phyloP scores from a whole-genome alignment of 2,329 filamentous ascomycete genomes.

The Talaromyces sp. region DNA sequence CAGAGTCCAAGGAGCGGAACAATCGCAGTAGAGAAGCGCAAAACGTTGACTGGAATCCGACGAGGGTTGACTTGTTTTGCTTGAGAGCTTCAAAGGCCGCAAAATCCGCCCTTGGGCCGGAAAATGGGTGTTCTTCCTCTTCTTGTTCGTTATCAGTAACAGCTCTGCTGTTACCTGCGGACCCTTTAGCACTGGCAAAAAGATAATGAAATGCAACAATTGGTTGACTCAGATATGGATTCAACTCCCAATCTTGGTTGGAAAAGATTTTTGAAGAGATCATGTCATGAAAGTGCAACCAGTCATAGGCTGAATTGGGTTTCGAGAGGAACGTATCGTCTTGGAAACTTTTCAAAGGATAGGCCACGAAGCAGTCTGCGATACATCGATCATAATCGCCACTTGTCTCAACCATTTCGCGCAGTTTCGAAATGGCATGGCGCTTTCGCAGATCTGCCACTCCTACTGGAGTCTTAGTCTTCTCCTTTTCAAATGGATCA shows the following conservation, averaged over 20 bases:
- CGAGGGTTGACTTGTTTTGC: constrained; percentile 69
- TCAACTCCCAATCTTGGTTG: constrained; percentile 90
- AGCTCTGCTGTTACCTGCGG: constrained; percentile 40
- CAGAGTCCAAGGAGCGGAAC: constrained; percentile 72
- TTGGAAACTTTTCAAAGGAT: constrained; percentile 83
- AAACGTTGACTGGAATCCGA: constrained; percentile 67
- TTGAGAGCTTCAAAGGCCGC: constrained; percentile 76
- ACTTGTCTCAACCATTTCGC: constrained; percentile 59
- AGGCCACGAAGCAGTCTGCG: constrained; percentile 74
- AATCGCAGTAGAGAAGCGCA: constrained; percentile 67
- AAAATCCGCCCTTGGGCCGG: constrained; percentile 76
- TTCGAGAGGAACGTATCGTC: constrained; percentile 90
- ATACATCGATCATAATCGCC: constrained; percentile 61
- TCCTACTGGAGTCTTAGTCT: constrained; percentile 40
- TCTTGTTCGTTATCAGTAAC: constrained; percentile 38
- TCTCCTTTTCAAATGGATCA: constrained; percentile 26
- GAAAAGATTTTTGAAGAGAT: constrained; percentile 73
- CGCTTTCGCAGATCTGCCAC: constrained; percentile 58
- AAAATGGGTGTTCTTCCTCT: constrained; percentile 64
- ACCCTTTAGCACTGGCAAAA: constrained; percentile 66
- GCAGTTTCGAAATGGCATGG: constrained; percentile 54
- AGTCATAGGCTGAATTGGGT: constrained; percentile 82
- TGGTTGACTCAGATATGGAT: constrained; percentile 79
- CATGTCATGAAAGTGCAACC: constrained; percentile 88
- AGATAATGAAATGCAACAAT: constrained; percentile 86